Percentiles rank a stretch among this genome's conserved stretches.
Evolutionary conservation across 768 basidiomycete species (phyloP).

Genomic region (Boletus bicolor): DNA sequence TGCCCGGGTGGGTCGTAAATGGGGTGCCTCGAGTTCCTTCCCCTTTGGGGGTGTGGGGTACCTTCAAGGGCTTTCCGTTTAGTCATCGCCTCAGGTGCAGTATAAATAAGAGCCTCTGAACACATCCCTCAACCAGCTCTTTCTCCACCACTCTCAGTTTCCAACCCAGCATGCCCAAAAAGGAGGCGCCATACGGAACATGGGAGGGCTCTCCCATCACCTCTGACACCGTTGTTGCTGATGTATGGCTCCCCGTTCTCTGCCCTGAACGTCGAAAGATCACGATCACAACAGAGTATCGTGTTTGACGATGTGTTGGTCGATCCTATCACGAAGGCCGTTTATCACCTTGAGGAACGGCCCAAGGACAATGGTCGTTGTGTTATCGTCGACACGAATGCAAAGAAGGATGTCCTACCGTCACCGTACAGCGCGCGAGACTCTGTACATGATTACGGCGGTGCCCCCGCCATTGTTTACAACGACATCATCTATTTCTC

Average conservation of each 20-base stretch:
- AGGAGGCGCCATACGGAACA: constrained; percentile 50
- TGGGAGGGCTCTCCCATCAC: constrained; percentile 55
- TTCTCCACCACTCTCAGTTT: neutral
- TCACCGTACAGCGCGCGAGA: constrained; percentile 50
- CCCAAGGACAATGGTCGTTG: constrained; percentile 43
- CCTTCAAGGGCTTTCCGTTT: neutral
- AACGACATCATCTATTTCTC: constrained; percentile 55
- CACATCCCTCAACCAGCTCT: neutral
- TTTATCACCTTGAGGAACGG: constrained; percentile 59
- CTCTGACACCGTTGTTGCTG: constrained; percentile 44
- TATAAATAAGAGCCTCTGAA: neutral
- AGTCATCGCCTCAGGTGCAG: neutral
- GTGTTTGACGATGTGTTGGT: constrained; percentile 46
- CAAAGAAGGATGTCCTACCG: constrained; percentile 46
- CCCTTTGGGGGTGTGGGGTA: neutral
- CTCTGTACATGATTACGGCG: constrained; percentile 69
- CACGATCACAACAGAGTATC: constrained; percentile 21
- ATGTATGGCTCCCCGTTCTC: constrained; percentile 21
- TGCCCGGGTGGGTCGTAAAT: no score
- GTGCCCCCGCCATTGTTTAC: constrained; percentile 51
- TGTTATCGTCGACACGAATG: constrained; percentile 49
- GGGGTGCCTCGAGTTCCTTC: no score
- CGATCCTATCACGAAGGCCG: constrained; percentile 41
- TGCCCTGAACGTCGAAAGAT: no score
- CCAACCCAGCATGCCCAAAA: neutral